These are phyloP conservation scores for Xylariales sp. DNA, from an alignment of 2,329 filamentous ascomycete species.

Conservation along the genomic window DNA sequence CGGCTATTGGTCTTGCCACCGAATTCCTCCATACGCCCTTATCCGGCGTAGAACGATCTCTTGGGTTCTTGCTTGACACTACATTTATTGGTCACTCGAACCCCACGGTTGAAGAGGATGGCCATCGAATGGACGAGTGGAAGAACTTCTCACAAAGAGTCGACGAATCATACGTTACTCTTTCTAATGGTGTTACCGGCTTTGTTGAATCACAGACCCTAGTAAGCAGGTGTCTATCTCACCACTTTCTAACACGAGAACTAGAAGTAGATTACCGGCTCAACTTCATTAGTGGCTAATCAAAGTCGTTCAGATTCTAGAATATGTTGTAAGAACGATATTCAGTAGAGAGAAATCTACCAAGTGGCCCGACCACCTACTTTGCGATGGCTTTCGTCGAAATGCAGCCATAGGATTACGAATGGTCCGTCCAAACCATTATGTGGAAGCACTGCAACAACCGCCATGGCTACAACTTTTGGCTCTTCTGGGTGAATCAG, in stretches of 20 bases:
- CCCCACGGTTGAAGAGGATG: conserved; percentile 46
- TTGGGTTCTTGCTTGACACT: conserved; percentile 74
- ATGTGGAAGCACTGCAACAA: conserved; percentile 75
- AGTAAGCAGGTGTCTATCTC: conserved; percentile 56
- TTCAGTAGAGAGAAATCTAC: conserved; percentile 69
- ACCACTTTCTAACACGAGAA: conserved; percentile 4
- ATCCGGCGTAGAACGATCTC: conserved; percentile 53
- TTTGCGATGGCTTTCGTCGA: conserved; percentile 85
- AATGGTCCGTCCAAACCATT: conserved; percentile 73
- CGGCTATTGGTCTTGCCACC: conserved; percentile 54
- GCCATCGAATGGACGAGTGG: conserved; percentile 66
- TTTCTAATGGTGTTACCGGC: conserved; percentile 59
- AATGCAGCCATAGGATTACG: conserved; percentile 64
- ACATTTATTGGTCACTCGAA: conserved; percentile 71
- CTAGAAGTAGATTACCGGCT: background rate
- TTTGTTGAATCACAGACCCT: conserved; percentile 70
- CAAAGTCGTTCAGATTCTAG: conserved; percentile 69
- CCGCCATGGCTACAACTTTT: conserved; percentile 81
- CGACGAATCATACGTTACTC: conserved; percentile 67
- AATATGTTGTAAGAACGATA: conserved; percentile 81
- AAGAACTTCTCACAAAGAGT: conserved; percentile 70
- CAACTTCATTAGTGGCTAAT: conserved; percentile 26
- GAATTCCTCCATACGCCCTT: conserved; percentile 33
- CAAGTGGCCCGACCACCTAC: conserved; percentile 74
- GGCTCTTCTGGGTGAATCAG: conserved; percentile 76